Evolutionary conservation across 2,329 filamentous ascomycete genomes (phyloP).

Genomic region (Fusarium sororula): DNA sequence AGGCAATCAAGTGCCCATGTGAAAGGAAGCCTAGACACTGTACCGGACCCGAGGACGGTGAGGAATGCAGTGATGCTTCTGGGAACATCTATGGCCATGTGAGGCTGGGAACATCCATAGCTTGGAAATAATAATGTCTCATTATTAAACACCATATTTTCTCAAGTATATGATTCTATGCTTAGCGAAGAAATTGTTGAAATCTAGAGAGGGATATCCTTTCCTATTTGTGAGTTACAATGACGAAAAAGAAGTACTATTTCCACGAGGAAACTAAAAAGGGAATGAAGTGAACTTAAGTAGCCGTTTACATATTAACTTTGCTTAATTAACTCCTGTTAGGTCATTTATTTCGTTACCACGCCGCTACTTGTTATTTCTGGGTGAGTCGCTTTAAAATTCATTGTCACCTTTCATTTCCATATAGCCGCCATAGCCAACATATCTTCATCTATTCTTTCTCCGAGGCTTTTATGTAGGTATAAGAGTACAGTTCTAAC

Average conservation of each 20-base stretch:
- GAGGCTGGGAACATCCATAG: neutral
- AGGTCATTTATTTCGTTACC: too few relatives aligned
- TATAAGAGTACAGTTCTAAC: fast-evolving
- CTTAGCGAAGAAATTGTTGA: fast-evolving
- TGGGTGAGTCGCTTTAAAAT: too few relatives aligned
- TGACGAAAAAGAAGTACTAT: fast-evolving
- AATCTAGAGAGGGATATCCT: fast-evolving
- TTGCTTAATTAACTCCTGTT: too few relatives aligned
- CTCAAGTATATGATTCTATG: fast-evolving
- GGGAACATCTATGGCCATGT: fast-evolving
- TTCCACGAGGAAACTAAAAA: too few relatives aligned
- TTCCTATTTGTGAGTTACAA: too few relatives aligned
- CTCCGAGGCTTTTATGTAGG: fast-evolving
- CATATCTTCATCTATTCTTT: fast-evolving
- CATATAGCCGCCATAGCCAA: too few relatives aligned
- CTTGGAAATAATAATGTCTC: neutral
- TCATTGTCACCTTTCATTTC: too few relatives aligned
- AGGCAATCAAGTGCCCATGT: fast-evolving
- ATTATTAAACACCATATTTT: fast-evolving
- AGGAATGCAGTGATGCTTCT: fast-evolving
- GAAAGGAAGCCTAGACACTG: fast-evolving
- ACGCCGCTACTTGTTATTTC: too few relatives aligned
- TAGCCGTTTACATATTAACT: fast-evolving
- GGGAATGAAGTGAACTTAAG: too few relatives aligned
- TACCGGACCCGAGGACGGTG: fast-evolving